Evolutionary conservation across 2,329 filamentous ascomycete species (phyloP), one percentile per base, ranked within the genome.

Genomic region (Lachnellula hyalina): DNA sequence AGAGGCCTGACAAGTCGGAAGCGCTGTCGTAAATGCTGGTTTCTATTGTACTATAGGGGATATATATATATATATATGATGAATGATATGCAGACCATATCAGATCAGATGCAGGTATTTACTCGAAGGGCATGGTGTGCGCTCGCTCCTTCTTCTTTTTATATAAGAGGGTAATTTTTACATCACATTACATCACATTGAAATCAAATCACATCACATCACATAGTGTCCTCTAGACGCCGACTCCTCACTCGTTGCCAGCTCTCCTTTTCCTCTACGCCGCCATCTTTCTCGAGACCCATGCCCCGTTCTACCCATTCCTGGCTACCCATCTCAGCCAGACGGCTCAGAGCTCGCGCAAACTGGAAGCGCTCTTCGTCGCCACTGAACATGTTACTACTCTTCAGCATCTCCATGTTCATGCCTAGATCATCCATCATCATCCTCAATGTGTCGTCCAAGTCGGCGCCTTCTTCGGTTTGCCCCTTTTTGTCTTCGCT

Each of bases 331-430:
- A 99, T 99, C 73, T 97, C 91, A 52, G 79, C 87, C 58, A 99
- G 74, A 53, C 94, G 77, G 52, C 87, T 92, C 63, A 97, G 71
- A 1, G 94, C 94, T 52, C 94, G 78, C 23, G 91, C 91, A 76
- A 99, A 99, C 0, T 94, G 94, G 75, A 99, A 99, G 0, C 90
- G 83, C 73, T 99, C 94, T 75, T 99, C 94, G 55, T 96, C 94
- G 41, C 94, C 94, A 1, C 87, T 89, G 71, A 99, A 99, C 40
- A 97, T 82, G 61, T 82, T 89, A 42, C 86, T 90, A 62, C 85
- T 86, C 75, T 96, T 96, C 65, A 99, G 77, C 72, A 89, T 86
- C 49, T 85, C 79, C 75, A 94, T 92, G 64, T 87, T 92, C 74
- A 91, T 82, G 40, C 90, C 90, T 47, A 96, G 73, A 67, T 96